Base-by-base conservation (phyloP, 2,329 filamentous ascomycete genomes). In the Metarhizium album region DNA sequence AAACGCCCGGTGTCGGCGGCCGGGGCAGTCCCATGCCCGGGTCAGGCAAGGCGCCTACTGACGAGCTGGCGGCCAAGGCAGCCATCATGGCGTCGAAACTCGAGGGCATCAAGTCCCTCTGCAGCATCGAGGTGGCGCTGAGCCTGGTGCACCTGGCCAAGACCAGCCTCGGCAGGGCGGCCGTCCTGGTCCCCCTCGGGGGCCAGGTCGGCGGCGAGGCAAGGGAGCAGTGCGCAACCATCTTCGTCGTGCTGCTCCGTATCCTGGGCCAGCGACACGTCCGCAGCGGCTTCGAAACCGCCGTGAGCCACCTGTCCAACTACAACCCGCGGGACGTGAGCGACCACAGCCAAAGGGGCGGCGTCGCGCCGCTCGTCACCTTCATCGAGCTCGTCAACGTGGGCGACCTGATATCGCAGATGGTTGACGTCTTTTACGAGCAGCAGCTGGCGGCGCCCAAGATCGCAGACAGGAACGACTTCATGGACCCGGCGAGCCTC, bases 311-410 rank as follows among this genome's bases (percentile, higher is more conserved):
- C 67, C 77, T 98, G 16, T 89, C 90, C 1, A 82, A 84, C 51
- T 98, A 98, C 70, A 91, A 94, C 60, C 90, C 93, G 40, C 83
- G 90, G 16, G 86, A 94, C 57, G 84, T 87, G 31, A 86, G 73
- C 60, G 82, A 86, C 55, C 82, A 86, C 57, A 80, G 80, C 60
- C 75, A 83, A 56, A 73, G 79, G 33, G 87, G 87, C 1, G 87
- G 87, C 1, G 90, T 96, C 7, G 89, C 90, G 50, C 93, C 93
- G 2, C 77, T 98, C 3, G 90, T 96, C 45, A 96, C 88, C 0
- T 98, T 98, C 61, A 82, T 98, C 54, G 93, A 98, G 69, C 79
- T 98, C 27, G 93, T 98, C 65, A 98, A 98, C 63, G 91, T 98
- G 1, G 93, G 93, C 52, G 93, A 98, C 65, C 76, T 98, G 52